phyloP scores from a whole-genome alignment of 768 basidiomycete genomes.

The Amyloporia xantha region DNA sequence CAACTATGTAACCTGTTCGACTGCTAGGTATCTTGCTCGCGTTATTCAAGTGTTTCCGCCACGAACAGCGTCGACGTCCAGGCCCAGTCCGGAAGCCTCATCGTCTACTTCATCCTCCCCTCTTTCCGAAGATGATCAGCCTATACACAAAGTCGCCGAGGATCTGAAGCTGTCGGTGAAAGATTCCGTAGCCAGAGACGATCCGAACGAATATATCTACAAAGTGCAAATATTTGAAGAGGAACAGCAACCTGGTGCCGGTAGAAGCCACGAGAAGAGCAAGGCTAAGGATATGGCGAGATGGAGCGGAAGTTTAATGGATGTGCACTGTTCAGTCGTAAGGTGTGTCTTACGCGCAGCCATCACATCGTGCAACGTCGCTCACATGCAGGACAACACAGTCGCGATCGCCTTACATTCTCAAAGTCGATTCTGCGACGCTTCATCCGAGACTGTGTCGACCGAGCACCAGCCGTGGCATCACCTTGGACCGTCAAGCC shows the following conservation, averaged over 20 bases:
- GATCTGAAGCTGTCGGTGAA: slow-evolving; percentile 73
- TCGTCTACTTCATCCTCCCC: slow-evolving; percentile 32
- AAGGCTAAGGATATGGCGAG: slow-evolving; percentile 47
- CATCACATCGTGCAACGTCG: too few species aligned
- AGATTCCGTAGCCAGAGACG: slow-evolving; percentile 65
- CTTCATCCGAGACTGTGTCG: slow-evolving; percentile 93
- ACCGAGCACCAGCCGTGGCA: slow-evolving; percentile 85
- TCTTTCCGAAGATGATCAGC: slow-evolving; percentile 35
- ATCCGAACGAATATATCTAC: slow-evolving; percentile 80
- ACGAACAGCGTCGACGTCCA: neutral
- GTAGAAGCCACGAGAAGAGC: slow-evolving; percentile 49
- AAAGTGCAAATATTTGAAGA: slow-evolving; percentile 78
- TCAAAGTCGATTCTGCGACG: slow-evolving; percentile 96
- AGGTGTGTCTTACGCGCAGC: slow-evolving; percentile 44
- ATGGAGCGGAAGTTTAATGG: slow-evolving; percentile 72
- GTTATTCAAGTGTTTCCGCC: slow-evolving; percentile 67
- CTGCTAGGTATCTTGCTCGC: slow-evolving; percentile 68
- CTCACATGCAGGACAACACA: too few species aligned
- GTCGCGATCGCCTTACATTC: slow-evolving; percentile 92
- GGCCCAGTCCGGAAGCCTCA: slow-evolving; percentile 11
- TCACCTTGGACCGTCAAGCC: slow-evolving; percentile 96
- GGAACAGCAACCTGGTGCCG: slow-evolving; percentile 57
- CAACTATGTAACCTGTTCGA: neutral
- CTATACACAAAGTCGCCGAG: slow-evolving; percentile 62
- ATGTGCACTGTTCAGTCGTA: slow-evolving; percentile 75